Conservation (phyloP, 75 land plant genomes). For the Cryptomeria japonica region DNA sequence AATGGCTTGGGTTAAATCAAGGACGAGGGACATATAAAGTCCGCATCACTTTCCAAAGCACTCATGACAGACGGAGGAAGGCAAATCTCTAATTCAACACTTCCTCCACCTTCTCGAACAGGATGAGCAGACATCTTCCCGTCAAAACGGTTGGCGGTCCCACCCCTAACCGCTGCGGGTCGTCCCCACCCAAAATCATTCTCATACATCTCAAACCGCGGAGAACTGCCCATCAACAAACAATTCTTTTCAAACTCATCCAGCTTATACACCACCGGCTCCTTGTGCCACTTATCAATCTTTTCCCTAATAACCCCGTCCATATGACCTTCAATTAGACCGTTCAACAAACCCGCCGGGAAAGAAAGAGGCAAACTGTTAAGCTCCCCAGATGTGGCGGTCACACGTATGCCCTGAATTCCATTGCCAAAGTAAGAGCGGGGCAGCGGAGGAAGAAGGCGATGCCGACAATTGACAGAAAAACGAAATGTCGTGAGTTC, state of each 20-base stretch:
- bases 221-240: conserved; percentile 53
- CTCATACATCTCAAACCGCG: conserved; percentile 58
- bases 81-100: conserved; percentile 47
- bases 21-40: conserved; percentile 10
- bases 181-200: conserved; percentile 64
- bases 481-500: too few relatives aligned
- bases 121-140: conserved; percentile 48
- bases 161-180: conserved; percentile 44
- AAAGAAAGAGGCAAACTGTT: conserved; percentile 6
- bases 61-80: conserved; percentile 28
- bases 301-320: neutral
- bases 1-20: too few relatives aligned
- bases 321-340: neutral
- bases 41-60: conserved; percentile 27
- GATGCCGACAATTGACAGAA: too few relatives aligned
- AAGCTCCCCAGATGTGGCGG: neutral
- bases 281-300: neutral
- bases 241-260: neutral
- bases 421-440: too few relatives aligned
- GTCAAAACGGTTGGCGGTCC: conserved; percentile 34
- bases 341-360: conserved; percentile 18
- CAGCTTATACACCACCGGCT: neutral
- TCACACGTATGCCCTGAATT: too few relatives aligned
- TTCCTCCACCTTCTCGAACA: conserved; percentile 47
- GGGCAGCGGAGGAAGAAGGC: too few relatives aligned